Base-by-base conservation (phyloP, 2,329 filamentous ascomycete species). In the Rhexocercosporidium sp. region DNA sequence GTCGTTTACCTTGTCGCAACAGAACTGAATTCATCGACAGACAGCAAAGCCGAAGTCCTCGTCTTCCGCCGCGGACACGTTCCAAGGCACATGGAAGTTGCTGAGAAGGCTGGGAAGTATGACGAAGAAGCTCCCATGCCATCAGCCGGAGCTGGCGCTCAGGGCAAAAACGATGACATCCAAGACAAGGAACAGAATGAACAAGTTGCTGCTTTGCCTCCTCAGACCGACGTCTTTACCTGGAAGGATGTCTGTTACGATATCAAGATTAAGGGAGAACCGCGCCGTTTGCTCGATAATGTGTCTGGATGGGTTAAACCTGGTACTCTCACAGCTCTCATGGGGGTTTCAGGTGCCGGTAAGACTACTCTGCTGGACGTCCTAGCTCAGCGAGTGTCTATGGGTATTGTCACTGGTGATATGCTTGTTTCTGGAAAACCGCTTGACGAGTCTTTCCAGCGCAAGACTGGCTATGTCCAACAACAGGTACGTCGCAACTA, bases 401-500 rank as follows among this genome's bases (percentile, higher is more conserved):
- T 96, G 90, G 94, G 94, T 79, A 90, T 97, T 11, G 92, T 97
- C 61, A 89, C 88, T 4, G 94, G 94, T 61, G 91, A 96, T 73
- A 96, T 97, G 90, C 64, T 76, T 0, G 72, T 77, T 8, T 72
- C 69, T 3, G 75, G 75, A 1, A 73, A 74, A 37, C 70, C 70
- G 1, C 68, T 72, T 1, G 70, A 74, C 57, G 84, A 85, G 49
- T 94, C 91, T 0, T 97, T 97, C 85, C 94, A 97, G 78, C 90
- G 94, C 70, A 96, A 95, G 81, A 96, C 93, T 0, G 94, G 94
- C 39, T 97, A 97, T 73, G 94, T 95, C 46, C 93, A 97, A 77
- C 94, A 97, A 78, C 93, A 97, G 34, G 54, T 57, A 27, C 2
- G 20, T 39, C 20, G 3, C 4, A 37, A 11, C 12, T 20, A 14